Evolutionary conservation across 495 filamentous ascomycete species (phyloP).

Genomic region (Polyplosphaeria fusca): DNA sequence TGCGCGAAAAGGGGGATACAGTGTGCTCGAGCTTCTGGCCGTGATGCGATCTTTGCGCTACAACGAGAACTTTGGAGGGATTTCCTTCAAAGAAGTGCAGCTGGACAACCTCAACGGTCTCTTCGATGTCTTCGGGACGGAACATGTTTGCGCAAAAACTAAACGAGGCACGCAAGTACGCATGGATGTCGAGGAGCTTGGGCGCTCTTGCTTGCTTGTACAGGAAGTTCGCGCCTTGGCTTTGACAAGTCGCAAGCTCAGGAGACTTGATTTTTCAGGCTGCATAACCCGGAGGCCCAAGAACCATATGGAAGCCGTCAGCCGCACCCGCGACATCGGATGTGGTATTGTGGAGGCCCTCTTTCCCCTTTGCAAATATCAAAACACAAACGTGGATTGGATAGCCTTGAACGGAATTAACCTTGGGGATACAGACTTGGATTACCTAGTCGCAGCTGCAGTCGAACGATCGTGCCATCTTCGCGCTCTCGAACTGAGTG

Average conservation of each 20-base stretch:
- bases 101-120: slow-evolving; percentile 65
- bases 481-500: slow-evolving; percentile 76
- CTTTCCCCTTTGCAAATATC: slow-evolving; percentile 68
- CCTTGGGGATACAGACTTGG: slow-evolving; percentile 76
- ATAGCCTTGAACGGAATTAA: slow-evolving; percentile 78
- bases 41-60: slow-evolving; percentile 84
- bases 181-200: slow-evolving; percentile 58
- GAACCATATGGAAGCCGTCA: slow-evolving; percentile 47
- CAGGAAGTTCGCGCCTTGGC: slow-evolving; percentile 73
- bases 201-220: slow-evolving; percentile 59
- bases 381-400: slow-evolving; percentile 75
- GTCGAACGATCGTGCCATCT: slow-evolving; percentile 63
- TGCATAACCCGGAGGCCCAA: slow-evolving; percentile 53
- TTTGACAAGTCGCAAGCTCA: slow-evolving; percentile 59
- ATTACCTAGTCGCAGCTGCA: slow-evolving; percentile 66
- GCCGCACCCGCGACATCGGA: slow-evolving; percentile 58
- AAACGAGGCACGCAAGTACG: slow-evolving; percentile 56
- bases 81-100: slow-evolving; percentile 76
- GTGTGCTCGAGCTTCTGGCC: slow-evolving; percentile 71
- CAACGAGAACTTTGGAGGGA: slow-evolving; percentile 81
- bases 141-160: slow-evolving; percentile 58
- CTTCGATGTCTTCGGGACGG: slow-evolving; percentile 58
- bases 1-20: slow-evolving; percentile 57
- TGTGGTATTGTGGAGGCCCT: slow-evolving; percentile 79
- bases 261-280: slow-evolving; percentile 62